phyloP scores from a whole-genome alignment of 108 stramenopile species.

The Cyclotella sp. region DNA sequence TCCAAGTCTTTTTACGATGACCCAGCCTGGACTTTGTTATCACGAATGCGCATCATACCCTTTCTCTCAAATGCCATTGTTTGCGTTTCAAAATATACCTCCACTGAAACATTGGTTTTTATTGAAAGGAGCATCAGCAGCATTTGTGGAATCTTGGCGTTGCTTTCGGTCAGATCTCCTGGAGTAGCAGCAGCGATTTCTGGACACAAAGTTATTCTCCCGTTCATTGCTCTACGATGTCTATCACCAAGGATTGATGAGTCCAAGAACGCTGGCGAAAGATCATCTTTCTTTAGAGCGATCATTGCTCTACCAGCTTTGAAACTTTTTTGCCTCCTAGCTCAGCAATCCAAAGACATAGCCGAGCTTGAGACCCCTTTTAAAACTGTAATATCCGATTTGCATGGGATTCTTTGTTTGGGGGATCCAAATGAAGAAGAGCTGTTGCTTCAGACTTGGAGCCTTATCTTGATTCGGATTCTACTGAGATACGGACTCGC shows the following conservation, averaged over 20 bases:
- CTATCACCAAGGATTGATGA: conserved; percentile 26
- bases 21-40: conserved; percentile 87
- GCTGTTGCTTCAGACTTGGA: conserved; percentile 57
- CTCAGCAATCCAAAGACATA: conserved; percentile 82
- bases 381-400: conserved; percentile 26
- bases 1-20: conserved; percentile 80
- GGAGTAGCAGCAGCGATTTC: conserved; percentile 87
- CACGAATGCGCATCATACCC: conserved; percentile 86
- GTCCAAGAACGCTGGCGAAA: background rate
- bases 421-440: conserved; percentile 38
- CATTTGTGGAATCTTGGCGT: conserved; percentile 74
- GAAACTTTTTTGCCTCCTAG: conserved; percentile 62
- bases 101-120: conserved; percentile 25
- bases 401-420: conserved; percentile 51
- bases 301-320: conserved; percentile 53
- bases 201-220: conserved; percentile 64
- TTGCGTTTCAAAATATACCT: conserved; percentile 44
- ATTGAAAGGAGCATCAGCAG: conserved; percentile 49
- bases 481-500: conserved; percentile 80
- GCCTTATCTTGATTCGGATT: conserved; percentile 71
- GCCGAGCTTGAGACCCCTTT: conserved; percentile 56
- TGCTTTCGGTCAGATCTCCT: conserved; percentile 80
- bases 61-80: conserved; percentile 62
- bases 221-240: conserved; percentile 41
- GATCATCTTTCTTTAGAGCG: conserved; percentile 24